A percentile compares a stretch with the other conserved stretches of the same genome.
phyloP scores from a whole-genome alignment of 1,139 yeast species.

The Petasospora rhodanensis region DNA sequence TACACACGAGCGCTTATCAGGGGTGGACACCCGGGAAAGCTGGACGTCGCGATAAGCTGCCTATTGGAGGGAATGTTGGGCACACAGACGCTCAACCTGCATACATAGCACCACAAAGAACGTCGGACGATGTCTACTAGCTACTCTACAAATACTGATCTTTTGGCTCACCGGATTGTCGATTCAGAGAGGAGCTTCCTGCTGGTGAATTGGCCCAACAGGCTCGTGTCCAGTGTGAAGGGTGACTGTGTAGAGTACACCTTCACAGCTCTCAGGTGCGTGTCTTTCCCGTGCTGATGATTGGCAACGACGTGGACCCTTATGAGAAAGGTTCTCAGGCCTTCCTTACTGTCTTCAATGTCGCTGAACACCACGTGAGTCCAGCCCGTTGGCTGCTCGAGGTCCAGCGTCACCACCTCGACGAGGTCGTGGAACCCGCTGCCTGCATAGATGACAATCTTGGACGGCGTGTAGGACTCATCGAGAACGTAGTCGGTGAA shows the following conservation, averaged over 20 bases:
- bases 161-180: conserved; percentile 15
- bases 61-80: no score
- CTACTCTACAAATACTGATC: no score
- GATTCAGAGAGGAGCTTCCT: conserved; percentile 31
- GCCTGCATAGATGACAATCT: conserved; percentile 71
- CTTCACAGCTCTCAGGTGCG: conserved; percentile 76
- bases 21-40: no score
- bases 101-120: no score
- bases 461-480: conserved; percentile 90
- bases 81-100: no score
- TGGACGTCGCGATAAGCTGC: no score
- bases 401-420: conserved; percentile 63
- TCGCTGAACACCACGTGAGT: conserved; percentile 64
- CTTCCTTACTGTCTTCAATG: conserved; percentile 45
- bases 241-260: conserved; percentile 41
- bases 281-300: conserved; percentile 95
- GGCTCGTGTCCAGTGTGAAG: conserved; percentile 19
- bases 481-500: conserved; percentile 67
- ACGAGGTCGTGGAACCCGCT: conserved; percentile 80
- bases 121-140: no score
- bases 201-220: conserved; percentile 30
- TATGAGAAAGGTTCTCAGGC: conserved; percentile 69
- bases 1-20: no score
- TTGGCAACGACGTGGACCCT: conserved; percentile 70
- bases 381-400: conserved; percentile 86